Evolutionary conservation across 192 early-diverging fungal genomes (phyloP).

Genomic region (Coemansia erecta): DNA sequence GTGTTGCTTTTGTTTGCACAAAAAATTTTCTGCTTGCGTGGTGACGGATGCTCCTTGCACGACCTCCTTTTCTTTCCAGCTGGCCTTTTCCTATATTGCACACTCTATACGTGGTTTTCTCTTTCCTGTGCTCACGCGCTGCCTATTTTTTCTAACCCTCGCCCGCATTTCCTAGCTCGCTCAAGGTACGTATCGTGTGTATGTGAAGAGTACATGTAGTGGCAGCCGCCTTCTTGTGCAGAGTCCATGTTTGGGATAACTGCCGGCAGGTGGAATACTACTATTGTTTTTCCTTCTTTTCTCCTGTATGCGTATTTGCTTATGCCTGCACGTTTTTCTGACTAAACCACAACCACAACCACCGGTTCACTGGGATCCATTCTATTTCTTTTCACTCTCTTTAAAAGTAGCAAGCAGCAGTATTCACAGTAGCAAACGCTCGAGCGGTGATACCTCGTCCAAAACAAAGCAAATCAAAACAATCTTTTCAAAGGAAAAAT

Average conservation of each 20-base stretch:
- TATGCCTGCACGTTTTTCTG: background rate
- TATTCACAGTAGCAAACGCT: background rate
- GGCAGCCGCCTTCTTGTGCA: too few species aligned
- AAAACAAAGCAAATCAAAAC: too few species aligned
- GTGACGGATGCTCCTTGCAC: background rate
- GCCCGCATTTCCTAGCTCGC: background rate
- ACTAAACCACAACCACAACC: background rate
- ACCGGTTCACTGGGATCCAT: background rate
- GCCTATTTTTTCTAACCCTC: background rate
- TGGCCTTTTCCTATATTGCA: background rate
- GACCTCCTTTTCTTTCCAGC: background rate
- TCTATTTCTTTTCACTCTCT: background rate
- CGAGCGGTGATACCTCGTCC: too few species aligned
- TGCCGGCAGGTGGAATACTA: too few species aligned
- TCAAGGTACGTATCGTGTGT: background rate
- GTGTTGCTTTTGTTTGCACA: background rate
- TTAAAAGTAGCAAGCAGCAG: conserved; percentile 1
- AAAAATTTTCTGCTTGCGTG: background rate
- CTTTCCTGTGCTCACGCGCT: background rate
- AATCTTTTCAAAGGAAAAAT: conserved; percentile 1
- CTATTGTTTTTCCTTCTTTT: background rate
- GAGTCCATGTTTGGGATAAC: too few species aligned
- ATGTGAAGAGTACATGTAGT: too few species aligned
- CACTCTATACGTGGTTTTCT: too few species aligned
- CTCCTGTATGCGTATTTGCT: background rate